Conservation (phyloP, 306 rosid species). For the Luffa aegyptiaca region DNA sequence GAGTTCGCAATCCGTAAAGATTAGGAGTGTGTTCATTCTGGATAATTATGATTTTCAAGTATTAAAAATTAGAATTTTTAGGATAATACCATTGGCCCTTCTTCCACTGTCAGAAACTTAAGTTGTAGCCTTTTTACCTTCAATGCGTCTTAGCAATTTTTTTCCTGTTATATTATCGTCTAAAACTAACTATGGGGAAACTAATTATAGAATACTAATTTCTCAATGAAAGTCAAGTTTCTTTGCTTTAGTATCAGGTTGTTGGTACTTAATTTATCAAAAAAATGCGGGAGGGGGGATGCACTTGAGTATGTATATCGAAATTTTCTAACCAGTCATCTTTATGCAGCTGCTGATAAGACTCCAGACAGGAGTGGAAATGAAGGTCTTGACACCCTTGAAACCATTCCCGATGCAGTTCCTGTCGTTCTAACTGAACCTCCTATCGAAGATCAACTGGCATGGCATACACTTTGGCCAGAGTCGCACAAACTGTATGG, state of each 20-base stretch:
- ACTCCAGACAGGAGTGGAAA: conserved; percentile 32
- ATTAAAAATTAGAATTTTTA: neutral
- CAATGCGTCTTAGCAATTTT: neutral
- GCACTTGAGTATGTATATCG: neutral
- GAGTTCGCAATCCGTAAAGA: neutral
- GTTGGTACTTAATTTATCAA: neutral
- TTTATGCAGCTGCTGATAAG: conserved; percentile 48
- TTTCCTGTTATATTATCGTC: neutral
- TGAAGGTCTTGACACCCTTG: conserved; percentile 69
- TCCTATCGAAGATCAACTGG: conserved; percentile 95
- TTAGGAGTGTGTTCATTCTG: neutral
- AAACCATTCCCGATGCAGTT: conserved; percentile 81
- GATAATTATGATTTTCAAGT: neutral
- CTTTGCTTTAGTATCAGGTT: neutral
- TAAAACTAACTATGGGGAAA: neutral
- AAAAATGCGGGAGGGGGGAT: neutral
- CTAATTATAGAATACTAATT: too few species aligned
- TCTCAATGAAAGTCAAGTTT: neutral
- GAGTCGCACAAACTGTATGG: conserved; percentile 97
- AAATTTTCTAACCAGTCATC: conserved; percentile 12
- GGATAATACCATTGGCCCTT: neutral
- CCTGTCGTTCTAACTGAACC: conserved; percentile 77
- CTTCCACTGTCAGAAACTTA: neutral
- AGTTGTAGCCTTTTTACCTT: neutral
- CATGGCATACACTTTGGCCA: conserved; percentile 98